Conservation (phyloP, 1,284 basidiomycete species). For the Tilletia setariae region DNA sequence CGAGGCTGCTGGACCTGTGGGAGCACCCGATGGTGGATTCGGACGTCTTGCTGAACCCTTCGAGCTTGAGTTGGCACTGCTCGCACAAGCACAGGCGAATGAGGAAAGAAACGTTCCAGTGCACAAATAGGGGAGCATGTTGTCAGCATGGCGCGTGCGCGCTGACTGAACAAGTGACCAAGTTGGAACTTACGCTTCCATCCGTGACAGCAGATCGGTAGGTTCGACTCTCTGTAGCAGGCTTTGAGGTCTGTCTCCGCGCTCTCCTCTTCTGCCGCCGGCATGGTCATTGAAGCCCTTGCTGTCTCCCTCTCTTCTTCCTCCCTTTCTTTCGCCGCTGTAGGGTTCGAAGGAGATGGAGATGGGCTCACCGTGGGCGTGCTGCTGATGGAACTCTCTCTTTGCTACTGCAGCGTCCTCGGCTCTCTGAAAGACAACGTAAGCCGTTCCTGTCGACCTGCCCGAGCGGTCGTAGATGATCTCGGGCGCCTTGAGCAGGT, state of each 20-base stretch:
- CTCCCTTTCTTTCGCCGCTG: conserved; percentile 17
- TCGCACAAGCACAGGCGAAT: too few relatives aligned
- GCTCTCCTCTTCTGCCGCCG: background rate
- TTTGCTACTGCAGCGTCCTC: conserved; percentile 79
- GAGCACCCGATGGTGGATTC: too few relatives aligned
- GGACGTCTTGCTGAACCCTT: too few relatives aligned
- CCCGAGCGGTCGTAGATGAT: conserved; percentile 87
- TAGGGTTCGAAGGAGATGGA: conserved; percentile 29
- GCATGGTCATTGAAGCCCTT: background rate
- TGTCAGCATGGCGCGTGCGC: too few relatives aligned
- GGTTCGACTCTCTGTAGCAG: background rate
- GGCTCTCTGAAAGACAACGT: conserved; percentile 74
- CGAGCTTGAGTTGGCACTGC: too few relatives aligned
- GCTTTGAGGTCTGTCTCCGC: background rate
- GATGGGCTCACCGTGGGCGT: conserved; percentile 67
- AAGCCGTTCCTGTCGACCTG: conserved; percentile 79
- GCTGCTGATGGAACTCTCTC: conserved; percentile 79
- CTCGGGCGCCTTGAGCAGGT: conserved; percentile 64
- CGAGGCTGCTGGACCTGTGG: background rate
- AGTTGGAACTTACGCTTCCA: conserved; percentile 26
- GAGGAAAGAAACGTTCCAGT: too few relatives aligned
- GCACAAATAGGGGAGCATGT: too few relatives aligned
- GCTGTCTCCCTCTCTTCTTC: background rate
- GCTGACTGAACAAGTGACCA: too few relatives aligned
- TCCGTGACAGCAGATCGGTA: conserved; percentile 27